phyloP scores from a whole-genome alignment of 768 basidiomycete genomes.

The Trametes villosa region DNA sequence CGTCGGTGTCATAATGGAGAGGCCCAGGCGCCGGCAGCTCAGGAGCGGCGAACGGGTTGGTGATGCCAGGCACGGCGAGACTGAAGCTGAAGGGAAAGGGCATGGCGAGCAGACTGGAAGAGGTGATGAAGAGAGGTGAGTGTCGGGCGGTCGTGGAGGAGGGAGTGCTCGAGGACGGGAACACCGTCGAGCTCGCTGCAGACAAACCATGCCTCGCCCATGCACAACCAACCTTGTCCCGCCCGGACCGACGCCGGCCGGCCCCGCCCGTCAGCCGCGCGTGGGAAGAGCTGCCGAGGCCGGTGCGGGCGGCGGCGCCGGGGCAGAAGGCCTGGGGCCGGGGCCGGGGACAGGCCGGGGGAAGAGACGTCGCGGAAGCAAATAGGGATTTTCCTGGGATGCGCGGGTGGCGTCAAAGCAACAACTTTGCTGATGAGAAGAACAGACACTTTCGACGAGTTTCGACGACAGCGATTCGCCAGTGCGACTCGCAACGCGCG shows the following conservation, averaged over 20 bases:
- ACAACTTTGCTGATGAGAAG: too few relatives aligned
- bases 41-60: conserved; percentile 64
- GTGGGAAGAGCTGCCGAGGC: too few relatives aligned
- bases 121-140: background rate
- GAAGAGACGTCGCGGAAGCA: too few relatives aligned
- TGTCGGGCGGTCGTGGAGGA: background rate
- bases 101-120: conserved; percentile 17
- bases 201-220: conserved; percentile 6
- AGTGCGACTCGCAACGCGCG: too few relatives aligned
- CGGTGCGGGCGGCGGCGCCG: too few relatives aligned
- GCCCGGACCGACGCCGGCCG: conserved; percentile 12
- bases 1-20: conserved; percentile 32
- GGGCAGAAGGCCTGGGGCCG: too few relatives aligned
- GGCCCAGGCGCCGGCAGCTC: conserved; percentile 17
- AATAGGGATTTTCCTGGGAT: too few relatives aligned
- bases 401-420: too few relatives aligned
- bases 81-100: conserved; percentile 75
- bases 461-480: too few relatives aligned
- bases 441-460: too few relatives aligned
- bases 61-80: conserved; percentile 63
- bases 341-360: too few relatives aligned
- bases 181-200: conserved; percentile 19
- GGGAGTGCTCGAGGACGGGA: conserved; percentile 6
- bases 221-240: conserved; percentile 8
- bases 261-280: conserved; percentile 7